Evolutionary conservation across 2,329 filamentous ascomycete genomes (phyloP), one percentile per base, ranked within the genome.

Genomic region (Shiraia bambusicola): DNA sequence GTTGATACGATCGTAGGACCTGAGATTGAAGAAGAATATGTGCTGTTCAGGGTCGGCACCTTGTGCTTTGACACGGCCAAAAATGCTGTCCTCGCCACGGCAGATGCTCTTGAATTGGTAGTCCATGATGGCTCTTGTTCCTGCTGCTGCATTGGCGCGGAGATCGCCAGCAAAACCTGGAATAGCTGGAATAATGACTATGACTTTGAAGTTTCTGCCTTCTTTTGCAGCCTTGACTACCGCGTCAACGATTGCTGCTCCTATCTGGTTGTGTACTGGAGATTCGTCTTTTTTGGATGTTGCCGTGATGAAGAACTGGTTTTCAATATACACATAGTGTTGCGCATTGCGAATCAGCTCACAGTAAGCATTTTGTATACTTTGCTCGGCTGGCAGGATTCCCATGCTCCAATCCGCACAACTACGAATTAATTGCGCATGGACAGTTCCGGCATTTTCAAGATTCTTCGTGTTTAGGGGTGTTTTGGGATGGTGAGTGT

Each of bases 41-140:
- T 97, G 80, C 46, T 96, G 71, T 56, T 49, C 47, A 0, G 91
- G 89, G 56, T 96, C 83, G 1, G 93, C 80, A 1, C 87, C 90
- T 49, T 87, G 76, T 6, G 80, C 81, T 42, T 76, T 75, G 44
- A 96, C 82, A 61, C 87, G 84, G 28, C 81, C 89, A 56, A 87
- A 93, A 37, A 98, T 97, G 4, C 89, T 95, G 63, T 97, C 77
- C 50, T 94, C 86, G 5, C 93, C 93, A 31, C 93, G 85, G 61
- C 86, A 88, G 52, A 98, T 95, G 0, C 89, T 95, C 70, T 94
- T 95, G 76, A 93, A 98, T 65, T 97, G 93, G 62, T 95, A 97
- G 65, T 97, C 91, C 89, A 98, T 97, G 59, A 97, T 98, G 9
- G 91, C 92, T 34, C 70, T 56, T 0, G 92, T 97, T 8, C 92